A percentile compares a stretch with the other conserved stretches of the same genome.
These are phyloP conservation scores for Cercophora samala DNA, from an alignment of 495 filamentous ascomycete genomes.

Conservation along the genomic window DNA sequence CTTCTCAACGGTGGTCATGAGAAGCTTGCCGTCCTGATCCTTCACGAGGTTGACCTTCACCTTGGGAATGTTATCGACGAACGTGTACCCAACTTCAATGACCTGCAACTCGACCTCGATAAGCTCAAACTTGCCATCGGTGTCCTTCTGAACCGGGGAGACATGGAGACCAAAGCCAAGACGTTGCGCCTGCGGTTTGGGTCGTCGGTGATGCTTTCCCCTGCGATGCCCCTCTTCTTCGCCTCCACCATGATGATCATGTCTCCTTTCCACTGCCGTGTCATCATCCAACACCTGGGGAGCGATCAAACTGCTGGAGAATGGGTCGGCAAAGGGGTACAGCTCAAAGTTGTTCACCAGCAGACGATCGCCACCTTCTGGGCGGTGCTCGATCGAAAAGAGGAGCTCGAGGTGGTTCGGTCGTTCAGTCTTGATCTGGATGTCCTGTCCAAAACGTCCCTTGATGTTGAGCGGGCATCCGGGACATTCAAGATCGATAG, in stretches of 20 bases:
- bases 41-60: slow-evolving; percentile 47
- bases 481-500: slow-evolving; percentile 42
- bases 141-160: slow-evolving; percentile 27
- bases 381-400: slow-evolving; percentile 36
- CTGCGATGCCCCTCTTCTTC: slow-evolving; percentile 21
- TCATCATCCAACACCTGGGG: slow-evolving; percentile 26
- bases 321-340: slow-evolving; percentile 38
- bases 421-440: slow-evolving; percentile 27
- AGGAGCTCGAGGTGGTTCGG: slow-evolving; percentile 41
- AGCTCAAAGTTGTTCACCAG: slow-evolving; percentile 46
- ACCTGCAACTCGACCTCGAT: slow-evolving; percentile 48
- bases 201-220: slow-evolving; percentile 16
- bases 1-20: slow-evolving; percentile 39
- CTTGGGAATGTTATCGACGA: slow-evolving; percentile 45
- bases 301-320: slow-evolving; percentile 30
- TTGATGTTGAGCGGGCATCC: slow-evolving; percentile 38
- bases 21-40: slow-evolving; percentile 39
- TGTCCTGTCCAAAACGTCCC: slow-evolving; percentile 24
- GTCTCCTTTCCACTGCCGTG: slow-evolving; percentile 10
- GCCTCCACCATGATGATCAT: slow-evolving; percentile 13
- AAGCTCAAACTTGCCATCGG: slow-evolving; percentile 36
- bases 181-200: slow-evolving; percentile 23
- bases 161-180: slow-evolving; percentile 41
- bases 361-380: slow-evolving; percentile 32
- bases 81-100: slow-evolving; percentile 46